Conservation (phyloP, 2,329 filamentous ascomycete species). For the Diaporthe sp. region DNA sequence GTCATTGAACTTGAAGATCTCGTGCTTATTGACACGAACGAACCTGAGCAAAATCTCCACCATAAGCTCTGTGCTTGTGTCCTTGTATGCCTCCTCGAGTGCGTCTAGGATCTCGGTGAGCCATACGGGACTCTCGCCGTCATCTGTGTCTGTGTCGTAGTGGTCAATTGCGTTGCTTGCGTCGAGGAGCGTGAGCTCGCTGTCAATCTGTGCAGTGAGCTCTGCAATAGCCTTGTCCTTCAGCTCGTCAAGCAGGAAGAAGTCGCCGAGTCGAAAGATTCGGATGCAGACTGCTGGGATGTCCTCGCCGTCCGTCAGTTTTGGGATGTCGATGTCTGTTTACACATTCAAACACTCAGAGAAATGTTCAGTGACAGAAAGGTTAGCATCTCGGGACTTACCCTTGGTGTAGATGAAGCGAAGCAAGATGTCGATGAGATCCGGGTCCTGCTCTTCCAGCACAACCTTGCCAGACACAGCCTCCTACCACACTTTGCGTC, state of each 20-base stretch:
- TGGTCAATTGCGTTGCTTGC: too few species aligned
- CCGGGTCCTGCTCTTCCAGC: not conserved
- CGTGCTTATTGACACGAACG: rapidly evolving
- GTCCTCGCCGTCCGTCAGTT: rapidly evolving
- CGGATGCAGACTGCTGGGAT: not conserved
- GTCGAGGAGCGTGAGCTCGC: not conserved
- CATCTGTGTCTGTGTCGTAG: not conserved
- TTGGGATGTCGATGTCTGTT: not conserved
- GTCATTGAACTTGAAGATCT: not conserved
- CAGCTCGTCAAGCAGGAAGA: not conserved
- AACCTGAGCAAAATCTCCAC: not conserved
- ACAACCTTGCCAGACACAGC: not conserved
- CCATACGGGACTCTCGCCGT: not conserved
- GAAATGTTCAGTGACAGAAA: not conserved
- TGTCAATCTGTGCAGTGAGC: not conserved
- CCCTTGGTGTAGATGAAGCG: not conserved
- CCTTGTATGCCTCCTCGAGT: not conserved
- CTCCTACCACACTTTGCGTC: not conserved
- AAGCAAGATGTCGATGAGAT: not conserved
- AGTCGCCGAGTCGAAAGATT: not conserved
- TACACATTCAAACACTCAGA: not conserved
- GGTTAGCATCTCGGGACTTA: rapidly evolving
- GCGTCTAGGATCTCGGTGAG: not conserved
- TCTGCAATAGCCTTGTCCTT: not conserved
- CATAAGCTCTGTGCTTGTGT: rapidly evolving